Evolutionary conservation across 345 rosid genomes (phyloP).

Genomic region (Laguncularia racemosa): DNA sequence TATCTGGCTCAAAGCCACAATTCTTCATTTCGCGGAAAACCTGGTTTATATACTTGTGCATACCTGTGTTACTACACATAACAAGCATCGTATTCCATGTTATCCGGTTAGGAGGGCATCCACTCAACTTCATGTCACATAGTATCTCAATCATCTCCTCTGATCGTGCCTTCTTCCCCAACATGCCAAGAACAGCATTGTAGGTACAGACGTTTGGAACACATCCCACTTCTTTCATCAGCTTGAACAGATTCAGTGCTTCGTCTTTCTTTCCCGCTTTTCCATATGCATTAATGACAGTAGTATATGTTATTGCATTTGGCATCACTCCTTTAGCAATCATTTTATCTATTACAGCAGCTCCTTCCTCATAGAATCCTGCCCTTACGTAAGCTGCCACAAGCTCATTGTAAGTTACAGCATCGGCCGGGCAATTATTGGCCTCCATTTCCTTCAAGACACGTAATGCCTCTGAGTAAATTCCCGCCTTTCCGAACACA

Average conservation of each 20-base stretch:
- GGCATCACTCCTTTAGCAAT: constrained; percentile 59
- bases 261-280: constrained; percentile 59
- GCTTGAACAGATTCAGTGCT: constrained; percentile 54
- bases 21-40: constrained; percentile 78
- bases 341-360: constrained; percentile 66
- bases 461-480: constrained; percentile 57
- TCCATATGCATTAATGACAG: constrained; percentile 77
- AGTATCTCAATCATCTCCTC: constrained; percentile 73
- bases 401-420: constrained; percentile 82
- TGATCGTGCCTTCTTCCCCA: constrained; percentile 60
- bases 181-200: constrained; percentile 69
- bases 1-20: constrained; percentile 84
- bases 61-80: constrained; percentile 60
- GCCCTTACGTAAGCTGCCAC: constrained; percentile 83
- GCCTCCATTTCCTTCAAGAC: constrained; percentile 88
- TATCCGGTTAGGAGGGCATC: constrained; percentile 73
- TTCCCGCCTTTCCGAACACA: constrained; percentile 77
- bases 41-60: constrained; percentile 55
- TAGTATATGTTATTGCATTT: constrained; percentile 76
- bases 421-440: constrained; percentile 50
- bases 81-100: constrained; percentile 96
- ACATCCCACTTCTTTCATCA: constrained; percentile 74
- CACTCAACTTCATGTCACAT: constrained; percentile 65
- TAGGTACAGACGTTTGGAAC: constrained; percentile 81
- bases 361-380: constrained; percentile 73